Conservation (phyloP, 306 rosid genomes). For the Castanopsis chinensis region DNA sequence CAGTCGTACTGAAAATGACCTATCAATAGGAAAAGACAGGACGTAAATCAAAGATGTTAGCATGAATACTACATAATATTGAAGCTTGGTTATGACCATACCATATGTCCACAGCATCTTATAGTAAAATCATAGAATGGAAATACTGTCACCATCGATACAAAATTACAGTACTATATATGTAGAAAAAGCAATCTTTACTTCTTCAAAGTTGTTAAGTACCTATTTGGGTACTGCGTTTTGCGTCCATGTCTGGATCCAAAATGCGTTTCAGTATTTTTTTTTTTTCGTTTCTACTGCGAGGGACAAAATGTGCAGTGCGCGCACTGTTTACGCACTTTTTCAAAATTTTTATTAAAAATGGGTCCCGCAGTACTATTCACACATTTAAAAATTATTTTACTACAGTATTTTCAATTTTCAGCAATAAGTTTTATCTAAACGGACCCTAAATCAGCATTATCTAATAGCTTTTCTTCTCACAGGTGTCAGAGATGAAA, state of each 20-base stretch:
- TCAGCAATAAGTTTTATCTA: too few species aligned
- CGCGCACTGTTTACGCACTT: too few species aligned
- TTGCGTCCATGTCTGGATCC: too few species aligned
- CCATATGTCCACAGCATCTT: background rate
- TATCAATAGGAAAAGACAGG: background rate
- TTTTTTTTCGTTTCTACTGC: too few species aligned
- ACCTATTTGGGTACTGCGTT: too few species aligned
- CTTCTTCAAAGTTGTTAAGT: background rate
- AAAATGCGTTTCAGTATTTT: too few species aligned
- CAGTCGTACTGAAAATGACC: background rate
- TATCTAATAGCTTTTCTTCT: conserved; percentile 15
- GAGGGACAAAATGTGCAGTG: too few species aligned
- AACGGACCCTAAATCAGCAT: too few species aligned
- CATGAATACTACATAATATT: background rate
- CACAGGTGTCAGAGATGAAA: conserved; percentile 76
- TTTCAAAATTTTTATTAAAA: too few species aligned
- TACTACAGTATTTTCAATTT: too few species aligned
- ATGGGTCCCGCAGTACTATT: too few species aligned
- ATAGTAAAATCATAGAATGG: background rate
- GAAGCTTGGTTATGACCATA: background rate
- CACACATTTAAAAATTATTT: too few species aligned
- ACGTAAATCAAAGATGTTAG: background rate
- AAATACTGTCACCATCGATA: background rate
- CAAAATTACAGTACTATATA: background rate
- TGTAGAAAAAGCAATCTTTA: background rate